Conservation (phyloP, 441 rosid species). For the Flueggea neowawraea region DNA sequence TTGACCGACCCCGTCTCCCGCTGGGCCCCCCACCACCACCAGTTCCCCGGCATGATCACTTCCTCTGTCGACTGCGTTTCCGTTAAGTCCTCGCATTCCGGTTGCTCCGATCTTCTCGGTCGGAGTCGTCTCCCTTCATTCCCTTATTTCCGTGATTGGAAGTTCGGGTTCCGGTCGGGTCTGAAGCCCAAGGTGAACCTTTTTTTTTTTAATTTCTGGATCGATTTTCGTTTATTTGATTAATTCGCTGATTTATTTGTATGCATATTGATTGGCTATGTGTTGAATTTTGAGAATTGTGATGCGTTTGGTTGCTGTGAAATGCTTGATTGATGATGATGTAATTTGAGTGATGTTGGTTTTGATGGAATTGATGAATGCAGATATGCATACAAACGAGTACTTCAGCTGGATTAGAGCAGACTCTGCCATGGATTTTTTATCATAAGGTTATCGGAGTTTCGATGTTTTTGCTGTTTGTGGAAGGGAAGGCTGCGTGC, state of each 20-base stretch:
- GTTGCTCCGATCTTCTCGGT: conserved; percentile 52
- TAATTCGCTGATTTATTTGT: too few species aligned
- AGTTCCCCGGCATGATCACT: conserved; percentile 59
- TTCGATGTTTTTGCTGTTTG: conserved; percentile 77
- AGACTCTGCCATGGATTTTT: conserved; percentile 80
- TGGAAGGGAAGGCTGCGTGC: conserved; percentile 90
- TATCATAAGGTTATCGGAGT: conserved; percentile 89
- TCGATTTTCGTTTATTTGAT: too few species aligned
- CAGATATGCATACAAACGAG: conserved; percentile 85
- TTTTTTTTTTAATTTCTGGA: too few species aligned
- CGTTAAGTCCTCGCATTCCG: conserved; percentile 23
- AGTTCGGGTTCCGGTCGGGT: conserved; percentile 54
- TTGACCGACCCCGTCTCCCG: conserved; percentile 58
- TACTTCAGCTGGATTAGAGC: conserved; percentile 90
- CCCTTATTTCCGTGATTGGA: conserved; percentile 70
- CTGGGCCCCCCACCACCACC: conserved; percentile 53
- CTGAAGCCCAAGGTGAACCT: conserved; percentile 78
- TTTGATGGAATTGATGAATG: conserved; percentile 4
- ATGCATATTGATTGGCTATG: background rate
- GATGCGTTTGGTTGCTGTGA: background rate
- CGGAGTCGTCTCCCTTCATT: conserved; percentile 51
- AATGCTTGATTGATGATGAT: background rate
- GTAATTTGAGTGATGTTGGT: background rate
- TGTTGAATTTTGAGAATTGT: background rate
- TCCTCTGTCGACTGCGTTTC: conserved; percentile 7